A percentile compares a stretch with the other conserved stretches of the same genome.
Conservation (phyloP, 139 green algal genomes). For the Picochlorum sp. region DNA sequence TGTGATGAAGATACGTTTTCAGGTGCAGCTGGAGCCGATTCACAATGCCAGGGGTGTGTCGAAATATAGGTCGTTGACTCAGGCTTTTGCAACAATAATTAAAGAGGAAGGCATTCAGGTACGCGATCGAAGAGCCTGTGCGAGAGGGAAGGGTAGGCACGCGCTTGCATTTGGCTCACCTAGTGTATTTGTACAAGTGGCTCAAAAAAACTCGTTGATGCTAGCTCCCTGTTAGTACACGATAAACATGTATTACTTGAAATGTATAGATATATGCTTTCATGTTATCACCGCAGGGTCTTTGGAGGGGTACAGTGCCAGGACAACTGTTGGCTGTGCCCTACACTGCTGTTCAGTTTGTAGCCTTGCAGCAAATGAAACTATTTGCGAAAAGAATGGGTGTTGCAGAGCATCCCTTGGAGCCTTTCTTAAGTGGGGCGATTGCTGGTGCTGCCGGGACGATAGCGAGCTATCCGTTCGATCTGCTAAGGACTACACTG, state of each 20-base stretch:
- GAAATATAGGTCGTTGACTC: conserved; percentile 80
- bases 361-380: conserved; percentile 69
- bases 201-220: too few species aligned
- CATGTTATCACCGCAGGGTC: too few species aligned
- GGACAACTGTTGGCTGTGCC: conserved; percentile 86
- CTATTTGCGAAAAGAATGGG: conserved; percentile 1
- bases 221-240: too few species aligned
- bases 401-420: conserved; percentile 3
- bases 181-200: too few species aligned
- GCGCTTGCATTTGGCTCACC: too few species aligned
- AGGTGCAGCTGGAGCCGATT: conserved; percentile 73
- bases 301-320: conserved; percentile 90
- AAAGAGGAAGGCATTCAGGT: conserved; percentile 82
- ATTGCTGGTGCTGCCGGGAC: conserved; percentile 82
- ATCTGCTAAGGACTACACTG: conserved; percentile 92
- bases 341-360: conserved; percentile 96
- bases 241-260: too few species aligned
- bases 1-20: conserved; percentile 94
- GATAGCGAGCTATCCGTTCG: conserved; percentile 92
- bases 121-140: neutral
- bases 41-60: neutral
- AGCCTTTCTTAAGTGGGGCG: conserved; percentile 77
- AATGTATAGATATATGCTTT: too few species aligned
- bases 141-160: too few species aligned
- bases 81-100: conserved; percentile 74